Conservation (phyloP, 1,284 basidiomycete genomes). For the Anthracocystis setariae region DNA sequence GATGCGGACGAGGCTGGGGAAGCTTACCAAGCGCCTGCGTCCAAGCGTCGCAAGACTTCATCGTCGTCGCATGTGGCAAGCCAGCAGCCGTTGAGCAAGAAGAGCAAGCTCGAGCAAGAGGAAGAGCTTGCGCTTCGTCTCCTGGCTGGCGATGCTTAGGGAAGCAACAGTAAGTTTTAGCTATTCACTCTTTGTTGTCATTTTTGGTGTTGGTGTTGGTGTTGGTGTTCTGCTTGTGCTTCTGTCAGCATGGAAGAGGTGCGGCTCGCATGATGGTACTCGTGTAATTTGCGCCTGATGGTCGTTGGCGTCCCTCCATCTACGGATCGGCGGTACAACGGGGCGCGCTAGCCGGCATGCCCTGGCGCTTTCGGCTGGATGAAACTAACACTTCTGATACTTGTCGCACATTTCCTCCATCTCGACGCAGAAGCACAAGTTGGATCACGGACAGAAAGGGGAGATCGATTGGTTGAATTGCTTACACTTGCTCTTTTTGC, state of each 20-base stretch:
- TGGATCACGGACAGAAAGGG: too few relatives aligned
- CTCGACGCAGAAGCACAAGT: neutral
- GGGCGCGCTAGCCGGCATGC: conserved; percentile 61
- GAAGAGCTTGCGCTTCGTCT: conserved; percentile 52
- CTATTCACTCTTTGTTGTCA: conserved; percentile 1
- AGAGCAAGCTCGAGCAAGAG: conserved; percentile 49
- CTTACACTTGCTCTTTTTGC: neutral
- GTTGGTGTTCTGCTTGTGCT: neutral
- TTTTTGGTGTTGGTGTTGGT: too few relatives aligned
- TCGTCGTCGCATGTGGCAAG: neutral
- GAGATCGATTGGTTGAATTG: too few relatives aligned
- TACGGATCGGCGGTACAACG: conserved; percentile 39
- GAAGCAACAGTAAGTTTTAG: neutral
- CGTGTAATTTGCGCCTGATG: conserved; percentile 64
- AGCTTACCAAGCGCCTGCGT: conserved; percentile 14
- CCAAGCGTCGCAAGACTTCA: conserved; percentile 32
- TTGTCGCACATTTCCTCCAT: too few relatives aligned
- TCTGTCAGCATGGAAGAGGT: neutral
- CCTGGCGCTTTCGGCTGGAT: conserved; percentile 52
- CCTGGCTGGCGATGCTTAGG: conserved; percentile 43
- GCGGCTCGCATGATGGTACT: conserved; percentile 55
- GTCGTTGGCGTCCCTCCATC: conserved; percentile 37
- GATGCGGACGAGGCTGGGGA: conserved; percentile 29
- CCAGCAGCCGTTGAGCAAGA: conserved; percentile 13
- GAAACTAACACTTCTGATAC: conserved; percentile 54